Evolutionary conservation across 306 rosid genomes (phyloP).

Genomic region (Cucurbita pepo): DNA sequence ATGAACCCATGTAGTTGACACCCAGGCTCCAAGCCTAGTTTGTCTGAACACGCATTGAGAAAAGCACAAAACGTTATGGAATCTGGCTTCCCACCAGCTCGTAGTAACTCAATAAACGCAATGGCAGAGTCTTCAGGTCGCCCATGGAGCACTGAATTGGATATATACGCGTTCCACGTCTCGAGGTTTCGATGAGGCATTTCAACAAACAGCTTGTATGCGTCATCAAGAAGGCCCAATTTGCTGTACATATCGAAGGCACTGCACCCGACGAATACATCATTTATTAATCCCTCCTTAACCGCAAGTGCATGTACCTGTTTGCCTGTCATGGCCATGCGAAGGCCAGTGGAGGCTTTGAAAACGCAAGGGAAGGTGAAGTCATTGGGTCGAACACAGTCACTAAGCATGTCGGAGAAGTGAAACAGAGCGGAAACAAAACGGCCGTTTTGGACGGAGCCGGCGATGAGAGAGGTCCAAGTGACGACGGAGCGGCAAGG

Average conservation of each 20-base stretch:
- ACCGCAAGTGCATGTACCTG: conserved; percentile 58
- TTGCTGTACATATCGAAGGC: conserved; percentile 73
- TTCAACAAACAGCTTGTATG: conserved; percentile 51
- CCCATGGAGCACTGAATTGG: conserved; percentile 54
- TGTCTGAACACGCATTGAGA: conserved; percentile 66
- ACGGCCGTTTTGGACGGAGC: conserved; percentile 51
- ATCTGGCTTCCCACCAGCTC: conserved; percentile 43
- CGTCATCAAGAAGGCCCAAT: conserved; percentile 35
- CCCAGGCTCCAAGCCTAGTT: conserved; percentile 30
- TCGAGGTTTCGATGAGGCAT: conserved; percentile 58
- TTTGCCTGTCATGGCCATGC: conserved; percentile 34
- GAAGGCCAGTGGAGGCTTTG: conserved; percentile 49
- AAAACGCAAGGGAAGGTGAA: conserved; percentile 71
- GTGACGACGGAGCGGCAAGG: conserved; percentile 58
- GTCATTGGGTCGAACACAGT: conserved; percentile 51
- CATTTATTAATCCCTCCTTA: conserved; percentile 43
- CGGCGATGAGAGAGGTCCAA: conserved; percentile 79
- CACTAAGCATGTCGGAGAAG: conserved; percentile 51
- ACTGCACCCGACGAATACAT: conserved; percentile 75
- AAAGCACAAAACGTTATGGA: conserved; percentile 56
- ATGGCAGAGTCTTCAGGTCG: conserved; percentile 22
- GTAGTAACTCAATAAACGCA: conserved; percentile 40
- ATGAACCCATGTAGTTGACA: conserved; percentile 52
- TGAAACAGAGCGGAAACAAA: conserved; percentile 31
- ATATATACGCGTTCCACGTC: conserved; percentile 72